A percentile compares a stretch with the other conserved stretches of the same genome.
Evolutionary conservation across 345 rosid genomes (phyloP).

Genomic region (Geranium brycei): DNA sequence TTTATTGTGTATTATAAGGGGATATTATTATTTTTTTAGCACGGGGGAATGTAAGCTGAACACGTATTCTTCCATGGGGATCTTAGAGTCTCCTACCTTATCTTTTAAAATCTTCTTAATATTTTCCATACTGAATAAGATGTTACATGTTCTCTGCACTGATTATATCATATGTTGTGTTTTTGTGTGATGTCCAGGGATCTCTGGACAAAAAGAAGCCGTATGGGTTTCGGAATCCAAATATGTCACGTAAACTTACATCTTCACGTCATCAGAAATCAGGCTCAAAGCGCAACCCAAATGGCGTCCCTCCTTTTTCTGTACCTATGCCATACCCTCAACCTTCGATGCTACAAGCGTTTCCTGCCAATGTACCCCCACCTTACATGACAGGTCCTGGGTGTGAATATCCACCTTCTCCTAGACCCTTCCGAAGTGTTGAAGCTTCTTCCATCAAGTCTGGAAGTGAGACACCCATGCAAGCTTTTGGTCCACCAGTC

Average conservation of each 20-base stretch:
- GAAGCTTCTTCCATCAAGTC: slow-evolving; percentile 48
- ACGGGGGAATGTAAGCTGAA: background rate
- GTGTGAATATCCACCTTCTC: slow-evolving; percentile 44
- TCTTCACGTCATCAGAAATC: slow-evolving; percentile 47
- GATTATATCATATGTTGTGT: slow-evolving; percentile 7
- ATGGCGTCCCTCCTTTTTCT: slow-evolving; percentile 44
- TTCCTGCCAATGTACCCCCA: slow-evolving; percentile 49
- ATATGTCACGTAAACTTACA: slow-evolving; percentile 37
- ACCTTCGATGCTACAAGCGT: slow-evolving; percentile 30
- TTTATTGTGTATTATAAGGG: background rate
- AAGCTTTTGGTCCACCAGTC: slow-evolving; percentile 41
- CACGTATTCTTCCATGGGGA: no score
- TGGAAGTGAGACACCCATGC: slow-evolving; percentile 47
- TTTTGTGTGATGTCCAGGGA: slow-evolving; percentile 23
- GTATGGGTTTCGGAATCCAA: slow-evolving; percentile 39
- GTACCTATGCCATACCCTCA: slow-evolving; percentile 43
- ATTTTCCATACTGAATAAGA: background rate
- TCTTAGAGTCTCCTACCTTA: no score
- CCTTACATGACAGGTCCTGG: slow-evolving; percentile 56
- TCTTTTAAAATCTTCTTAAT: no score
- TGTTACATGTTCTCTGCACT: background rate
- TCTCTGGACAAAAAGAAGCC: slow-evolving; percentile 41
- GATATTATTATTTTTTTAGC: no score
- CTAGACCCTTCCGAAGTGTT: slow-evolving; percentile 45
- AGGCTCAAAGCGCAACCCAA: slow-evolving; percentile 48